phyloP scores from a whole-genome alignment of 2,329 filamentous ascomycete species.

The Sordariomycetes sp. region DNA sequence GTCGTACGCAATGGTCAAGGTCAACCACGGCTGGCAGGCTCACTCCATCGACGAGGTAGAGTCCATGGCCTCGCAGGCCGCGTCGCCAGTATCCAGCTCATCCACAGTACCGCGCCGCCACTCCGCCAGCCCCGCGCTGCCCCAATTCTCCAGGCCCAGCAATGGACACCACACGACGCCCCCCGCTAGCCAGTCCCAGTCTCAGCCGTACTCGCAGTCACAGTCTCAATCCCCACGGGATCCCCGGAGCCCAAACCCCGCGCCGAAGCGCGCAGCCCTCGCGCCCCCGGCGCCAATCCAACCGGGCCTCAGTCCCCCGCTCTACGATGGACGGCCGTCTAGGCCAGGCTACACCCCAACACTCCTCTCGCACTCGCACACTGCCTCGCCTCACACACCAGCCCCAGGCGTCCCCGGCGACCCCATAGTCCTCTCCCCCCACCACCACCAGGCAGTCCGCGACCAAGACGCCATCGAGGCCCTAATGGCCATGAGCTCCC shows the following conservation, averaged over 20 bases:
- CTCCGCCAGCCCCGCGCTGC: conserved; percentile 33
- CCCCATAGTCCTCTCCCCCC: conserved; percentile 52
- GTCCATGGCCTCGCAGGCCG: conserved; percentile 52
- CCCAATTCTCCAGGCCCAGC: background rate
- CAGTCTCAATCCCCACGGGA: background rate
- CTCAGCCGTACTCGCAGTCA: background rate
- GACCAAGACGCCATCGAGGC: conserved; percentile 76
- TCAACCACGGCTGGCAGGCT: conserved; percentile 79
- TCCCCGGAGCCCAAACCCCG: background rate
- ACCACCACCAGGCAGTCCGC: conserved; percentile 42
- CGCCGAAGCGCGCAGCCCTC: conserved; percentile 16
- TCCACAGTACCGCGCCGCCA: conserved; percentile 39
- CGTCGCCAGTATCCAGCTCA: conserved; percentile 45
- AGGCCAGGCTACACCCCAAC: conserved; percentile 33
- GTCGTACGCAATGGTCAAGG: conserved; percentile 88
- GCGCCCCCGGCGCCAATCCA: conserved; percentile 43
- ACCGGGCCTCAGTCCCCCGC: conserved; percentile 25
- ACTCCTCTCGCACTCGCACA: conserved; percentile 33
- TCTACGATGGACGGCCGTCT: conserved; percentile 18
- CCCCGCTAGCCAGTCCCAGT: conserved; percentile 1
- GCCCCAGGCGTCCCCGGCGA: conserved; percentile 22
- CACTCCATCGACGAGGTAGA: conserved; percentile 68
- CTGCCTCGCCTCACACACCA: conserved; percentile 25
- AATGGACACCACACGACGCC: background rate
- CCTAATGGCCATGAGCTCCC: conserved; percentile 69